Evolutionary conservation across 129 eudicot genomes (phyloP).

Genomic region (Escallonia rubra): DNA sequence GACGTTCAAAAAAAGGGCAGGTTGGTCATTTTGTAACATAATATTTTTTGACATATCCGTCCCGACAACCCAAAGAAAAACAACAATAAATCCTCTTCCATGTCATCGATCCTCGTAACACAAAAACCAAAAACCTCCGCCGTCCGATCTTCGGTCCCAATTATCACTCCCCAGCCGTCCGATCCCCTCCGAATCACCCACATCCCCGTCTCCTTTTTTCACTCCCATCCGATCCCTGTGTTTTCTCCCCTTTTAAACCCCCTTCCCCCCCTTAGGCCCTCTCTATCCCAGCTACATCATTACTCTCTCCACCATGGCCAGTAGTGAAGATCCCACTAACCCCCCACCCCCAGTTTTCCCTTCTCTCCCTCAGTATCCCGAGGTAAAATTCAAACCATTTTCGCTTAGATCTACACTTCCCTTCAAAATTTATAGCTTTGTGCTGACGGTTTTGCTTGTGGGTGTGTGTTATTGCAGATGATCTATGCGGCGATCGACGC

Average conservation of each 20-base stretch:
- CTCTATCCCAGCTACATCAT: slow-evolving; percentile 12
- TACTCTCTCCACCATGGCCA: slow-evolving; percentile 28
- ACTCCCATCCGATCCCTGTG: slow-evolving; percentile 15
- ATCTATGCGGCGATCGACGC: slow-evolving; percentile 59
- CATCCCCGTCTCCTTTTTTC: background rate
- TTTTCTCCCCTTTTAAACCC: slow-evolving; percentile 26
- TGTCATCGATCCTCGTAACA: slow-evolving; percentile 3
- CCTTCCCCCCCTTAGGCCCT: slow-evolving; percentile 11
- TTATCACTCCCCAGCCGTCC: slow-evolving; percentile 22
- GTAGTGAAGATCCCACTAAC: slow-evolving; percentile 5
- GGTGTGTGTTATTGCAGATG: slow-evolving; percentile 26
- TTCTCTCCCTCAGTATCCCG: slow-evolving; percentile 41
- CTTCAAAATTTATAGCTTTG: background rate
- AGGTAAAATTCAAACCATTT: slow-evolving; percentile 25
- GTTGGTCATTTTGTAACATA: too few species aligned
- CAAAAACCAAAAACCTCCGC: background rate
- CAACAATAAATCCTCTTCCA: slow-evolving; percentile 4
- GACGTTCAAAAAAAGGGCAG: too few species aligned
- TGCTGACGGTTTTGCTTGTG: too few species aligned
- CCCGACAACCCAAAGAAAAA: background rate
- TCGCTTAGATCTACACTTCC: background rate
- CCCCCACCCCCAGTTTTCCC: slow-evolving; percentile 15
- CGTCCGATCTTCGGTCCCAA: too few species aligned
- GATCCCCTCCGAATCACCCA: slow-evolving; percentile 17
- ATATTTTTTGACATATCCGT: too few species aligned